These are phyloP conservation scores for Backusella liffmaniae DNA, from an alignment of 192 early-diverging fungal genomes.

Conservation along the genomic window DNA sequence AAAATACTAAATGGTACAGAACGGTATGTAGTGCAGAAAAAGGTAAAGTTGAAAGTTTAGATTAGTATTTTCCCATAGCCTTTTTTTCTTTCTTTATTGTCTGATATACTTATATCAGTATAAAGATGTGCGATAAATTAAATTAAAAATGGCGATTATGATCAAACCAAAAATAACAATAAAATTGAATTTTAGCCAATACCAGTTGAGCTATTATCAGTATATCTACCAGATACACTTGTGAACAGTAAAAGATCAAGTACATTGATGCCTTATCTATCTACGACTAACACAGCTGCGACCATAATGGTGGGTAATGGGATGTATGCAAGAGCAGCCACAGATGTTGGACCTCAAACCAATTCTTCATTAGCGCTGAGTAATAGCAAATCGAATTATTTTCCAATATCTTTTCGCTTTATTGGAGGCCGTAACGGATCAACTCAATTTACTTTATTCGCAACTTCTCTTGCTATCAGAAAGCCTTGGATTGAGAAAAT, in stretches of 20 bases:
- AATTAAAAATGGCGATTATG: background rate
- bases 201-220: conserved; percentile 71
- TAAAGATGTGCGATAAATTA: background rate
- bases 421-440: conserved; percentile 60
- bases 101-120: background rate
- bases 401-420: conserved; percentile 74
- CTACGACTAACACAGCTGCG: conserved; percentile 21
- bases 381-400: conserved; percentile 46
- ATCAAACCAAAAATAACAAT: background rate
- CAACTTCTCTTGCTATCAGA: conserved; percentile 68
- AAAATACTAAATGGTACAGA: conserved; percentile 47
- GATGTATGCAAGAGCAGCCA: conserved; percentile 37
- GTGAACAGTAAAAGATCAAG: conserved; percentile 17
- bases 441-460: conserved; percentile 64
- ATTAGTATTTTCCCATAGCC: background rate
- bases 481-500: conserved; percentile 86
- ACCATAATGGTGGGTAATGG: conserved; percentile 22
- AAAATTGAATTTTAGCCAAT: conserved; percentile 59
- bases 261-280: conserved; percentile 28
- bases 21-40: conserved; percentile 61
- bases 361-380: background rate
- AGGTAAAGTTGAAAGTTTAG: conserved; percentile 27
- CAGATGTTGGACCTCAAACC: background rate
- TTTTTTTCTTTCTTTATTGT: background rate
- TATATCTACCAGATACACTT: conserved; percentile 28